These are phyloP conservation scores for Sporobolomyces phaffii DNA, from an alignment of 768 basidiomycete species.

Conservation along the genomic window DNA sequence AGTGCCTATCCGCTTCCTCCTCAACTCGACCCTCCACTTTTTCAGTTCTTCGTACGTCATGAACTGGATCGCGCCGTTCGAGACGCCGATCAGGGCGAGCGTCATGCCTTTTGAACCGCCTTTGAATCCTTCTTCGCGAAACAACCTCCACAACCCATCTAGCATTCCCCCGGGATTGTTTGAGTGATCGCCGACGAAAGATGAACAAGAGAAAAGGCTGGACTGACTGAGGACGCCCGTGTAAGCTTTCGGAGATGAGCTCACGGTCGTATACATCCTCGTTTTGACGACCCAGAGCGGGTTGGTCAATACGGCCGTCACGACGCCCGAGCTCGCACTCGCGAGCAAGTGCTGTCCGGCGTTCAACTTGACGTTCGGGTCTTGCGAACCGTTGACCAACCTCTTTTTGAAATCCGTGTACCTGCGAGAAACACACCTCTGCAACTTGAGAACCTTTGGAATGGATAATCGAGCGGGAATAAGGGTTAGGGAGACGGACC, in stretches of 20 bases:
- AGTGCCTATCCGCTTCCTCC: conserved; percentile 15
- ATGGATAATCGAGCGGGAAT: not conserved
- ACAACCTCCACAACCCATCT: conserved; percentile 68
- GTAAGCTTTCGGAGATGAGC: conserved; percentile 66
- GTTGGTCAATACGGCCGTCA: conserved; percentile 89
- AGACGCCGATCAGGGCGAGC: conserved; percentile 83
- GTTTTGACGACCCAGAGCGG: conserved; percentile 98
- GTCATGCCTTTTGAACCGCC: conserved; percentile 84
- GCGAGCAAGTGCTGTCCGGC: conserved; percentile 76
- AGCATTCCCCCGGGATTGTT: not conserved
- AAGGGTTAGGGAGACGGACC: conserved; percentile 57
- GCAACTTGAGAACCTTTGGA: too few species aligned
- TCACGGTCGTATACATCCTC: conserved; percentile 80
- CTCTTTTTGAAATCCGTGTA: conserved; percentile 89
- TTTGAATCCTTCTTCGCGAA: conserved; percentile 62
- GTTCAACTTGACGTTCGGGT: conserved; percentile 61
- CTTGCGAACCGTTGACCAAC: conserved; percentile 60
- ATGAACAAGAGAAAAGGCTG: not conserved
- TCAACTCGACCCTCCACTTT: conserved; percentile 60
- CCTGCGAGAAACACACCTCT: conserved; percentile 52
- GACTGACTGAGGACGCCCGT: conserved; percentile 47
- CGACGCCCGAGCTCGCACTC: conserved; percentile 91
- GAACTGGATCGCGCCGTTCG: conserved; percentile 92
- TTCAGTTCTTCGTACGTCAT: conserved; percentile 97
- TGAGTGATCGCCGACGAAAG: not conserved